A percentile compares a stretch with the other conserved stretches of the same genome.
Conservation (phyloP, 2,329 filamentous ascomycete genomes). For the Cytospora piceicola region DNA sequence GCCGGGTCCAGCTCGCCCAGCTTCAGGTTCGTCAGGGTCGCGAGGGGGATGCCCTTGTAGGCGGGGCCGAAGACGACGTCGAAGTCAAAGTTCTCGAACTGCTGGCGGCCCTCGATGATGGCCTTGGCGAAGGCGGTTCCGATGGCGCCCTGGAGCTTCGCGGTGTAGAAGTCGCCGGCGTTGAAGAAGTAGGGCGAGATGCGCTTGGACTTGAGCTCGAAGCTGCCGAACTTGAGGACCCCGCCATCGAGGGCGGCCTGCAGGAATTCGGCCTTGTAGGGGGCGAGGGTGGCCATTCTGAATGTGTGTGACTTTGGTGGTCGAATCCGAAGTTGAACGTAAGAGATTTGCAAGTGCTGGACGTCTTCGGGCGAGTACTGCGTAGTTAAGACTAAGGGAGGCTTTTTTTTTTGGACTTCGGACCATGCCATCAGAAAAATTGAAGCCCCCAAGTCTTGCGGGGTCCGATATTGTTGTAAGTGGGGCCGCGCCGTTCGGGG, state of each 20-base stretch:
- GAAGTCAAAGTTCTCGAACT: slow-evolving; percentile 54
- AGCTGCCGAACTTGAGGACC: slow-evolving; percentile 80
- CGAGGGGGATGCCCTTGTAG: slow-evolving; percentile 97
- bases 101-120: slow-evolving; percentile 54
- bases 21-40: slow-evolving; percentile 74
- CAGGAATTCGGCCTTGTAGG: slow-evolving; percentile 76
- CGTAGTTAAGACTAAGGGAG: not conserved
- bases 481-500: slow-evolving; percentile 3
- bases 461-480: not conserved
- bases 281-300: slow-evolving; percentile 47
- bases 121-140: slow-evolving; percentile 78
- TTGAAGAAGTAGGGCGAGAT: slow-evolving; percentile 98
- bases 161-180: slow-evolving; percentile 86
- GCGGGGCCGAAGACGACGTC: slow-evolving; percentile 93
- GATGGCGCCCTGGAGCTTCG: slow-evolving; percentile 76
- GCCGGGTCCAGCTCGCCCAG: slow-evolving; percentile 70
- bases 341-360: not conserved
- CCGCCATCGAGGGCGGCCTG: slow-evolving; percentile 68
- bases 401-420: not conserved
- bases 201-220: slow-evolving; percentile 90
- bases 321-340: not conserved
- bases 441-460: not conserved
- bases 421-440: not conserved
- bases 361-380: not conserved
- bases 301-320: not conserved